phyloP scores from a whole-genome alignment of 2,329 filamentous ascomycete genomes.

The Lasiodiplodia gonubiensis region DNA sequence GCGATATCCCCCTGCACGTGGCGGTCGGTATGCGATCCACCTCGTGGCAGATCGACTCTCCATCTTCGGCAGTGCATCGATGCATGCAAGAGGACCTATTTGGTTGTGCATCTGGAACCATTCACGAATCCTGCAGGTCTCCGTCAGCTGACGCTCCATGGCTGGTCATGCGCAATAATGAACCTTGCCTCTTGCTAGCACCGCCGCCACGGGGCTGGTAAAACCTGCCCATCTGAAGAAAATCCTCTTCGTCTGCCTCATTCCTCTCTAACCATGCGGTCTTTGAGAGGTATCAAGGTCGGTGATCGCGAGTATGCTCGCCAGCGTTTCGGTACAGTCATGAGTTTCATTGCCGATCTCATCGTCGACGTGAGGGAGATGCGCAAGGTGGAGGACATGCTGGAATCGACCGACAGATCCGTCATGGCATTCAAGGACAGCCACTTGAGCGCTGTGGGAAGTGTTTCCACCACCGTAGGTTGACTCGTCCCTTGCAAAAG shows the following conservation, averaged over 20 bases:
- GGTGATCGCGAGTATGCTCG: constrained; percentile 6
- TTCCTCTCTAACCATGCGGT: not conserved
- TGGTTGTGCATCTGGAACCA: not conserved
- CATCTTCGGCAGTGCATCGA: not conserved
- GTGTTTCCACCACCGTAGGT: constrained; percentile 11
- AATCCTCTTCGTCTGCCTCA: not conserved
- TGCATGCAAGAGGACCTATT: not conserved
- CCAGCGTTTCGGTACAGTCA: not conserved
- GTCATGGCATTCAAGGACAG: constrained; percentile 21
- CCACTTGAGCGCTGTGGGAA: constrained; percentile 15
- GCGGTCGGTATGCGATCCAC: not conserved
- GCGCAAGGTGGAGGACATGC: constrained; percentile 20
- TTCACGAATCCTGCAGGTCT: constrained; percentile 1
- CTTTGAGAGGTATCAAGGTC: not conserved
- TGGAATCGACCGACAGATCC: not conserved
- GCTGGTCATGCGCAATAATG: constrained; percentile 4
- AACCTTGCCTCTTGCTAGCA: constrained; percentile 3
- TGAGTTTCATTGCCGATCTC: constrained; percentile 13
- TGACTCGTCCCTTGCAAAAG: not conserved
- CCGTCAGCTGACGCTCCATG: constrained; percentile 5
- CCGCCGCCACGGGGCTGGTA: not conserved
- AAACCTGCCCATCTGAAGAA: not conserved
- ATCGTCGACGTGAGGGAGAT: constrained; percentile 18
- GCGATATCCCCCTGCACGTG: no score
- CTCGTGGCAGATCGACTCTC: constrained; percentile 2